phyloP scores from a whole-genome alignment of 805 yeast genomes.

The Kurtzmaniella fragi region DNA sequence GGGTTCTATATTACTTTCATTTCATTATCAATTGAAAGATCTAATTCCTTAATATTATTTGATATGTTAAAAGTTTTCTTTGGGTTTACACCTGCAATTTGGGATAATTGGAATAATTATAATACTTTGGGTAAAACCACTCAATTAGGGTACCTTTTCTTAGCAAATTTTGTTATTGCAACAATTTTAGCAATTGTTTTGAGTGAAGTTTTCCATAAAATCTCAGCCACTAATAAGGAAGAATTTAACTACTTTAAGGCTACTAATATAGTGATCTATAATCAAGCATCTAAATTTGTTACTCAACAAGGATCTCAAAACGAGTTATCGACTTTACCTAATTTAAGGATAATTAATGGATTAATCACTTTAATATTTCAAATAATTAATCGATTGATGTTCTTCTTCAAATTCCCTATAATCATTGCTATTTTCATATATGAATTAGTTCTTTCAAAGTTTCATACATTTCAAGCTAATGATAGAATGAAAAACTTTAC shows the following conservation, averaged over 20 bases:
- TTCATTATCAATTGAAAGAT: slow-evolving; percentile 38
- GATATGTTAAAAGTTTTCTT: slow-evolving; percentile 49
- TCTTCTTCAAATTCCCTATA: slow-evolving; percentile 32
- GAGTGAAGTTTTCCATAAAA: slow-evolving; percentile 35
- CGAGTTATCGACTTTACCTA: slow-evolving; percentile 4
- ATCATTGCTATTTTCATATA: slow-evolving; percentile 27
- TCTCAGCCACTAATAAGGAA: slow-evolving; percentile 28
- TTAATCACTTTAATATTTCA: not conserved
- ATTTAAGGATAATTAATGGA: slow-evolving; percentile 5
- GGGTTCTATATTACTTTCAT: slow-evolving; percentile 55
- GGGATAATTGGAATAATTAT: slow-evolving; percentile 50
- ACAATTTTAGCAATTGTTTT: slow-evolving; percentile 53
- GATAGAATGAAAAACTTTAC: slow-evolving; percentile 29
- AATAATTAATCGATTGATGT: slow-evolving; percentile 13
- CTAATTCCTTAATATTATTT: slow-evolving; percentile 42
- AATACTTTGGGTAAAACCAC: slow-evolving; percentile 43
- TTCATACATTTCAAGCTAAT: slow-evolving; percentile 9
- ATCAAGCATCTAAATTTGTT: slow-evolving; percentile 24
- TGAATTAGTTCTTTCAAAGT: slow-evolving; percentile 21
- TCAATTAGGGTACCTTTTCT: slow-evolving; percentile 46
- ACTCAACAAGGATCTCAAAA: slow-evolving; percentile 3
- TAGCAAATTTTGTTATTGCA: slow-evolving; percentile 50
- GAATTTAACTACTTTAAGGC: slow-evolving; percentile 38
- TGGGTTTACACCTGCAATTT: slow-evolving; percentile 58
- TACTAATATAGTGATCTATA: slow-evolving; percentile 31